Evolutionary conservation across 1,284 basidiomycete species (phyloP), one percentile per base, ranked within the genome.

Genomic region (Pholiota adiposa): DNA sequence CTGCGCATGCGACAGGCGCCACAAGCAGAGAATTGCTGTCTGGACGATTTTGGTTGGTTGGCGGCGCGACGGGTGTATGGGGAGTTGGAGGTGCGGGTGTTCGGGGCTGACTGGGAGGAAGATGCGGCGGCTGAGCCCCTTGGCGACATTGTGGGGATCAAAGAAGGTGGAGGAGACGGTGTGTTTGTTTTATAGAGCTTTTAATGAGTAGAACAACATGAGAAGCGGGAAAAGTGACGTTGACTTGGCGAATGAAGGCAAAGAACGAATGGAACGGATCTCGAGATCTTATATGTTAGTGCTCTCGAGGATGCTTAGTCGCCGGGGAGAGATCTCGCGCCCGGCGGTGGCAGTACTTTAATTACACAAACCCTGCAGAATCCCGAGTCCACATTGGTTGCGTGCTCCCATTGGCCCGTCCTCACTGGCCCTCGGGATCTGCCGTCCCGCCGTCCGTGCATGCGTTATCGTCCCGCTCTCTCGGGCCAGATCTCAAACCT

Each of bases 1-100:
- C 93, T 84, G 69, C 93, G 78, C 85, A 93, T 93, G 55, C 93
- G 87, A 75, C 94, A 96, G 36, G 93, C 93, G 53, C 93, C 93
- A 71, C 94, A 96, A 2, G 93, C 94, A 34, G 90, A 88, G 75
- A 92, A 93, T 68, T 93, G 92, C 67, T 91, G 89, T 51, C 92
- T 79, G 2, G 86, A 83, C 11, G 89, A 88, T 72, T 91, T 92
- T 56, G 89, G 86, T 60, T 89, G 85, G 29, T 77, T 79, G 5
- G 80, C 69, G 8, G 81, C 71, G n/a, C 84, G 80, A 49, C 85
- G 82, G 19, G 79, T 69, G 65, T 85, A 85, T 4, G 81, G 84
- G 5, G 80, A 67, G 2, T 73, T 70, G 1, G 75, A 63, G 55
- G 60, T 68, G 43, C 80, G 77, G 9, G 75, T 60, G 51, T 68